Percentiles rank a stretch among this genome's conserved stretches.
These are phyloP conservation scores for Leccinum subfulvum DNA, from an alignment of 1,284 basidiomycete species.

Conservation along the genomic window DNA sequence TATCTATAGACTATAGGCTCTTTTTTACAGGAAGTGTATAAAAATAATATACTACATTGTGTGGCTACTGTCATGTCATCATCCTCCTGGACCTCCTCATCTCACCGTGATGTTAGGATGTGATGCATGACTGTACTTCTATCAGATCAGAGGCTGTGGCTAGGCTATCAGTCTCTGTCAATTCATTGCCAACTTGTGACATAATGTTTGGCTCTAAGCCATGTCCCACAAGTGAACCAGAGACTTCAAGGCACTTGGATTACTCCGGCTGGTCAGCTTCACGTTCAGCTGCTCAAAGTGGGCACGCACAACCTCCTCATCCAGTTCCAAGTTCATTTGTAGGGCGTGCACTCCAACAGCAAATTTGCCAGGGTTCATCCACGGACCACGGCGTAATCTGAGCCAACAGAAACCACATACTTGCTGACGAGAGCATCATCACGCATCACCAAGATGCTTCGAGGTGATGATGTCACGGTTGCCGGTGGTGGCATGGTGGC, in stretches of 20 bases:
- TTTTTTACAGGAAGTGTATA: too few relatives aligned
- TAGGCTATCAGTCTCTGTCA: too few relatives aligned
- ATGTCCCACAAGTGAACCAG: too few relatives aligned
- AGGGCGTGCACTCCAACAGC: constrained; percentile 94
- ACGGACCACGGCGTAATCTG: constrained; percentile 85
- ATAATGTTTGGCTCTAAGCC: too few relatives aligned
- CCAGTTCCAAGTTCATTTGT: constrained; percentile 72
- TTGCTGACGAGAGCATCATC: constrained; percentile 99
- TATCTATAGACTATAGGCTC: too few relatives aligned
- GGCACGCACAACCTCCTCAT: constrained; percentile 97
- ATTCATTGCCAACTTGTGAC: too few relatives aligned
- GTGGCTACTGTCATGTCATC: too few relatives aligned
- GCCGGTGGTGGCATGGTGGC: constrained; percentile 98
- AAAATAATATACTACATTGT: too few relatives aligned
- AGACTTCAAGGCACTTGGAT: constrained; percentile 81
- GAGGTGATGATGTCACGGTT: constrained; percentile 97
- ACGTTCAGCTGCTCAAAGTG: constrained; percentile 91
- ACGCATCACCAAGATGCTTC: constrained; percentile 90
- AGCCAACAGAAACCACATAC: constrained; percentile 72
- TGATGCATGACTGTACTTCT: too few relatives aligned
- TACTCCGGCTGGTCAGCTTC: constrained; percentile 86
- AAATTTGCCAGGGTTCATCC: constrained; percentile 90
- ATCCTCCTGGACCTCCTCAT: too few relatives aligned
- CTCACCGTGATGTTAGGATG: too few relatives aligned
- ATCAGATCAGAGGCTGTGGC: too few relatives aligned